Evolutionary conservation across 1,284 basidiomycete species (phyloP).

Genomic region (Thecaphora thlaspeos): DNA sequence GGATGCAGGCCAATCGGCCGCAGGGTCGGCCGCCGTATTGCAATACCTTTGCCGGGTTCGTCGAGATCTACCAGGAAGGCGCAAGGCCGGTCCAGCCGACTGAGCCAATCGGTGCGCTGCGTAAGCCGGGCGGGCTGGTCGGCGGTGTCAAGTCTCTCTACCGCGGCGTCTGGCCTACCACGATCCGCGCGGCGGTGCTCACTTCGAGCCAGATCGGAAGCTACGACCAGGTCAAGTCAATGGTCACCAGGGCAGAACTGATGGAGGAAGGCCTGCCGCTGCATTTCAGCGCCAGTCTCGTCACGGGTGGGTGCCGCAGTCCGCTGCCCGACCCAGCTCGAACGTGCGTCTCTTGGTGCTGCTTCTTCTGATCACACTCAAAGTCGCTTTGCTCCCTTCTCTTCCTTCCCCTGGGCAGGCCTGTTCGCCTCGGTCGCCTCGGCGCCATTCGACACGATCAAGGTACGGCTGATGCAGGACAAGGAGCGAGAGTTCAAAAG

Average conservation of each 20-base stretch:
- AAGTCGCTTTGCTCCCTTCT: neutral
- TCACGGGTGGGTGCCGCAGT: conserved; percentile 17
- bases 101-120: neutral
- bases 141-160: conserved; percentile 34
- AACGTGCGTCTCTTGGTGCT: too few relatives aligned
- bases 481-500: conserved; percentile 22
- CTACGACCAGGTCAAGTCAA: conserved; percentile 41
- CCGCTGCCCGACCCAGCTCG: neutral
- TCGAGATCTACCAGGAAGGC: conserved; percentile 28
- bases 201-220: conserved; percentile 41
- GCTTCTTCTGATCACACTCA: too few relatives aligned
- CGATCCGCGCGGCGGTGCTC: conserved; percentile 37
- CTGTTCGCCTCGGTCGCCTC: conserved; percentile 33
- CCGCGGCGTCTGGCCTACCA: conserved; percentile 40
- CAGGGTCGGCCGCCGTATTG: conserved; percentile 28
- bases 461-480: conserved; percentile 44
- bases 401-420: neutral
- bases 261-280: conserved; percentile 32
- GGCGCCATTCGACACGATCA: conserved; percentile 43
- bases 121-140: too few relatives aligned
- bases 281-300: conserved; percentile 38
- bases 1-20: conserved; percentile 43
- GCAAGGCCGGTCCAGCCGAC: neutral
- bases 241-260: conserved; percentile 18
- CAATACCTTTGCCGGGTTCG: conserved; percentile 40